phyloP scores from a whole-genome alignment of 352 stramenopile genomes.

The Halophytophthora polymorphica region DNA sequence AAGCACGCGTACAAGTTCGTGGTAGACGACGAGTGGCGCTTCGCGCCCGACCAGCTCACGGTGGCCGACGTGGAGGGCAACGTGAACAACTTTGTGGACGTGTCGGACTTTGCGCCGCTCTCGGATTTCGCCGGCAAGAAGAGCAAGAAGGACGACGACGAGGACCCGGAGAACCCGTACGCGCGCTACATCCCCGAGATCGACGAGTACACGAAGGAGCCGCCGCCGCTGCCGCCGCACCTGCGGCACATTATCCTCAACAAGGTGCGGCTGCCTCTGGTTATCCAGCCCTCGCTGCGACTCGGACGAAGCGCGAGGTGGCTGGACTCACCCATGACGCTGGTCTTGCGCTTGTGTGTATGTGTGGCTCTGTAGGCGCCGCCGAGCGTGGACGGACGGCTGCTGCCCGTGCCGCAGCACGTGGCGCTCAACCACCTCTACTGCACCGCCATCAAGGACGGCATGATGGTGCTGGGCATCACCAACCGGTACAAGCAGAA shows the following conservation, averaged over 20 bases:
- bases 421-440: conserved; percentile 99
- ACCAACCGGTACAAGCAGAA: conserved; percentile 97
- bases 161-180: conserved; percentile 92
- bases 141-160: conserved; percentile 49
- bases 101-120: conserved; percentile 95
- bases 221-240: conserved; percentile 96
- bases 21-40: conserved; percentile 99
- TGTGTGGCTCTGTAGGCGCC: conserved; percentile 55
- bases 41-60: conserved; percentile 92
- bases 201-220: conserved; percentile 99
- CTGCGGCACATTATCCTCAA: conserved; percentile 99
- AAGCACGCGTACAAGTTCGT: conserved; percentile 99
- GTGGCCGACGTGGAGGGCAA: conserved; percentile 98
- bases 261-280: conserved; percentile 68
- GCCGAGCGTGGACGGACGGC: conserved; percentile 92
- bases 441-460: conserved; percentile 98
- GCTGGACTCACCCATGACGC: conserved; percentile 6
- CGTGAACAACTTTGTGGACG: conserved; percentile 99
- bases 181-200: conserved; percentile 96
- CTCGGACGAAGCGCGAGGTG: too few relatives aligned
- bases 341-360: conserved; percentile 19
- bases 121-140: conserved; percentile 63
- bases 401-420: conserved; percentile 96
- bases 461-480: conserved; percentile 99
- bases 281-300: not conserved